Evolutionary conservation across 768 basidiomycete species (phyloP), one percentile per base, ranked within the genome.

Genomic region (Leccinum boreale): DNA sequence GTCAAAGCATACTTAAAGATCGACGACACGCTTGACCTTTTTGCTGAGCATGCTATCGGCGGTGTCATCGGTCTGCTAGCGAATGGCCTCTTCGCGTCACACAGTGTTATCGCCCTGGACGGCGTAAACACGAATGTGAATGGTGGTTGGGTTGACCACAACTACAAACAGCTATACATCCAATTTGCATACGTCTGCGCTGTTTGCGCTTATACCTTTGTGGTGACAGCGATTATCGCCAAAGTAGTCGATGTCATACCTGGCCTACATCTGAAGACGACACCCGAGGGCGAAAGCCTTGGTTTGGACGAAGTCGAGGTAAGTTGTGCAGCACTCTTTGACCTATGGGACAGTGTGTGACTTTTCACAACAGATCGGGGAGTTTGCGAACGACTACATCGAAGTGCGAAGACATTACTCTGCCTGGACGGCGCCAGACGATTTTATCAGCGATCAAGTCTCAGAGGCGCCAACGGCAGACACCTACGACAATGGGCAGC

Each of bases 11-110:
- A 89, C 33, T 59, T 94, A 54, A 74, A 77, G 17, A 82, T 94
- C 55, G 94, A 97, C 68, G 94, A 96, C 67, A 85, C 92, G 0
- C 86, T 97, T 51, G 94, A 98, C 79, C 81, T 94, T 47, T 95
- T 93, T 70, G 93, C 94, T 17, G 86, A 92, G 65, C 94, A 97
- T 77, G 94, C 88, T 36, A 75, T 95, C 42, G 92, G 92, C 7
- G 91, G 92, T 24, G 83, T 91, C 42, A 73, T 90, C 52, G 94
- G 92, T 45, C 78, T 90, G 15, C 68, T 92, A 50, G 61, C 80
- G 62, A 93, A 89, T 56, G 92, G 75, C 15, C 79, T 94, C 64
- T 92, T 94, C 64, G 92, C 87, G 15, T 83, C 87, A 21, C 73
- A 74, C 5, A 74, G 75, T 7, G 78, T 94, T 51, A 85, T 87